A percentile compares a stretch with the other conserved stretches of the same genome.
Evolutionary conservation across 108 stramenopile species (phyloP).

Genomic region (Mediolabrus comicus): DNA sequence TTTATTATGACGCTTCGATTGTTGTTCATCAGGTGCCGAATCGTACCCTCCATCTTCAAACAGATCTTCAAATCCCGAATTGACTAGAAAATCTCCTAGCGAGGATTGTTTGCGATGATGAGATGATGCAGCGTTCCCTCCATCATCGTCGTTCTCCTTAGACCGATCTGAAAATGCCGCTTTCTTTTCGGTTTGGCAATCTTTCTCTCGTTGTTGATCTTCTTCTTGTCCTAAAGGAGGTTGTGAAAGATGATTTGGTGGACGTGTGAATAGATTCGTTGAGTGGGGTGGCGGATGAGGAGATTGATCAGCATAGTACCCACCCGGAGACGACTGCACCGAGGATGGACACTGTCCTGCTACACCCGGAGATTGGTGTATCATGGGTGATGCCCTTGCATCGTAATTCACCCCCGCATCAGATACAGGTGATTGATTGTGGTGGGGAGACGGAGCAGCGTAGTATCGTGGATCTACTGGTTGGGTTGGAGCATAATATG

Average conservation of each 20-base stretch:
- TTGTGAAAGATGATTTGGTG: slow-evolving; percentile 49
- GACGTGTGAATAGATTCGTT: neutral
- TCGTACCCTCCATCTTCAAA: slow-evolving; percentile 6
- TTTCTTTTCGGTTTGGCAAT: neutral
- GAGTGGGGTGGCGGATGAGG: neutral
- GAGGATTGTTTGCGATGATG: slow-evolving; percentile 66
- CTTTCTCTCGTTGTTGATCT: slow-evolving; percentile 6
- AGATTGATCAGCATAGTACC: slow-evolving; percentile 2
- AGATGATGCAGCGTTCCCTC: neutral
- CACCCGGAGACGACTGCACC: neutral
- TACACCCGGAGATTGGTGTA: slow-evolving; percentile 10
- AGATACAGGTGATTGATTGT: slow-evolving; percentile 6
- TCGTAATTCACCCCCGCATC: slow-evolving; percentile 11
- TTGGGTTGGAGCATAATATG: slow-evolving; percentile 1
- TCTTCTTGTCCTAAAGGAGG: slow-evolving; percentile 39
- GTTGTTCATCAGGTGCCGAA: slow-evolving; percentile 19
- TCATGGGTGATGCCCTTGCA: slow-evolving; percentile 4
- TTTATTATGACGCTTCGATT: slow-evolving; percentile 55
- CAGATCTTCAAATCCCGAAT: slow-evolving; percentile 19
- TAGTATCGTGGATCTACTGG: slow-evolving; percentile 2
- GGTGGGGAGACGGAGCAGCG: slow-evolving; percentile 1
- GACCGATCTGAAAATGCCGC: neutral
- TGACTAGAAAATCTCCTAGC: slow-evolving; percentile 38
- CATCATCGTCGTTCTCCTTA: neutral
- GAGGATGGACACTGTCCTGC: slow-evolving; percentile 8